A percentile compares a stretch with the other conserved stretches of the same genome.
These are phyloP conservation scores for Teunomyces pallodes DNA, from an alignment of 805 yeast species.

Conservation along the genomic window DNA sequence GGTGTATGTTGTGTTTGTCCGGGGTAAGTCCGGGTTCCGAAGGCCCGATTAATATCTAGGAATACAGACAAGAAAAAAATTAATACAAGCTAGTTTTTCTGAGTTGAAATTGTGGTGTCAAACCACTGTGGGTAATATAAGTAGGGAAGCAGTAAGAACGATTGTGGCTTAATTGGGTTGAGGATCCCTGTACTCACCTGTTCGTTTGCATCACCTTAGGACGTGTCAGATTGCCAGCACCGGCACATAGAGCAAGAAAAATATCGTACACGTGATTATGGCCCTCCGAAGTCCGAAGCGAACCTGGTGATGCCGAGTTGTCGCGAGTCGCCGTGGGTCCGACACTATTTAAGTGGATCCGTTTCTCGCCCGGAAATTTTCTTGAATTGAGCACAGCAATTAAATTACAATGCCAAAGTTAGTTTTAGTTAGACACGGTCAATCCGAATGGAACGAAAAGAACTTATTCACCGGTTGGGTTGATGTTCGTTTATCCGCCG, in stretches of 20 bases:
- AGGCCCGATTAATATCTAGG: not conserved
- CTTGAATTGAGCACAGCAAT: not conserved
- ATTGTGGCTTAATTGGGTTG: not conserved
- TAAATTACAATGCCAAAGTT: constrained; percentile 51
- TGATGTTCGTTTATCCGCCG: constrained; percentile 79
- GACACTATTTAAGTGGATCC: not conserved
- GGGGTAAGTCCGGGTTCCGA: not conserved
- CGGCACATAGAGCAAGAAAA: too few species aligned
- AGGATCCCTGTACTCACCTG: too few species aligned
- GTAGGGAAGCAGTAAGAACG: not conserved
- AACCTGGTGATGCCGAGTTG: constrained; percentile 5
- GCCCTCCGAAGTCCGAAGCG: constrained; percentile 12
- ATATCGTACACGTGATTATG: not conserved
- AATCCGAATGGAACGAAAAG: constrained; percentile 98
- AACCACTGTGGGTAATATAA: too few species aligned
- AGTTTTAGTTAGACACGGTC: constrained; percentile 97
- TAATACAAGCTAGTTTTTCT: too few species aligned
- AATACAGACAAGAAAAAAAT: too few species aligned
- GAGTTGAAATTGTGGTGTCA: too few species aligned
- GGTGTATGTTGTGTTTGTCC: not conserved
- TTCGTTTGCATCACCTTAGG: too few species aligned
- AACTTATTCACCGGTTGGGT: constrained; percentile 99
- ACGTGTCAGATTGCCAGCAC: too few species aligned
- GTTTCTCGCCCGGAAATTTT: not conserved
- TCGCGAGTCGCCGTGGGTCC: not conserved